Percentiles rank a stretch among this genome's conserved stretches.
phyloP scores from a whole-genome alignment of 2,329 filamentous ascomycete species.

The Claviceps lovelessii region DNA sequence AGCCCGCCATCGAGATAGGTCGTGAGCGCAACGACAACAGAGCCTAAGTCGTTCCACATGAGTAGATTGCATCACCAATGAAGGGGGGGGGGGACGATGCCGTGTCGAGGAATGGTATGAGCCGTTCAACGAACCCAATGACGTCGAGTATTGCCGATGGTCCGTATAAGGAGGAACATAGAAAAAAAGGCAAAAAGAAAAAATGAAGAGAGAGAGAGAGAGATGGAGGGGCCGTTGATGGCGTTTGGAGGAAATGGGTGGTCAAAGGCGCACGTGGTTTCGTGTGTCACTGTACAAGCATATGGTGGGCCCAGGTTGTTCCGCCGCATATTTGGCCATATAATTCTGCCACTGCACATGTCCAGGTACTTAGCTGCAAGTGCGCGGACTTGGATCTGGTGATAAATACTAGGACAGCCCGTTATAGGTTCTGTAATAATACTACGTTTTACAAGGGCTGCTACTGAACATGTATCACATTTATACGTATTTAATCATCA shows the following conservation, averaged over 20 bases:
- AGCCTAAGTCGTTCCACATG: background rate
- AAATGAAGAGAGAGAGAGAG: background rate
- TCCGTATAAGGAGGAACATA: background rate
- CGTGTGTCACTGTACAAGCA: too few species aligned
- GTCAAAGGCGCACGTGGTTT: background rate
- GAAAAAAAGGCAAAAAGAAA: background rate
- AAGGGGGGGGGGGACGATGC: background rate
- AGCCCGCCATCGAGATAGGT: background rate
- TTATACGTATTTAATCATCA: too few species aligned
- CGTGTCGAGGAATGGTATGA: background rate
- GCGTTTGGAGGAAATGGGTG: background rate
- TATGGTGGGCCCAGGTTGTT: too few species aligned
- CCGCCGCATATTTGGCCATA: too few species aligned
- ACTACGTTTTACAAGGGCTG: too few species aligned
- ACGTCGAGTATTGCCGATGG: background rate
- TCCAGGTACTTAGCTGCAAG: too few species aligned
- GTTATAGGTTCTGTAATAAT: too few species aligned
- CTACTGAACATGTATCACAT: too few species aligned
- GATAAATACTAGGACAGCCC: too few species aligned
- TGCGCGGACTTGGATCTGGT: too few species aligned
- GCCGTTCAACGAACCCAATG: background rate
- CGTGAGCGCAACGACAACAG: constrained; percentile 1
- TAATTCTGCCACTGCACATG: too few species aligned
- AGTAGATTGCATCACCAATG: background rate
- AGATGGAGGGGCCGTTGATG: background rate